A percentile compares a stretch with the other conserved stretches of the same genome.
phyloP scores from a whole-genome alignment of 768 basidiomycete genomes.

The Trametes coccinea region DNA sequence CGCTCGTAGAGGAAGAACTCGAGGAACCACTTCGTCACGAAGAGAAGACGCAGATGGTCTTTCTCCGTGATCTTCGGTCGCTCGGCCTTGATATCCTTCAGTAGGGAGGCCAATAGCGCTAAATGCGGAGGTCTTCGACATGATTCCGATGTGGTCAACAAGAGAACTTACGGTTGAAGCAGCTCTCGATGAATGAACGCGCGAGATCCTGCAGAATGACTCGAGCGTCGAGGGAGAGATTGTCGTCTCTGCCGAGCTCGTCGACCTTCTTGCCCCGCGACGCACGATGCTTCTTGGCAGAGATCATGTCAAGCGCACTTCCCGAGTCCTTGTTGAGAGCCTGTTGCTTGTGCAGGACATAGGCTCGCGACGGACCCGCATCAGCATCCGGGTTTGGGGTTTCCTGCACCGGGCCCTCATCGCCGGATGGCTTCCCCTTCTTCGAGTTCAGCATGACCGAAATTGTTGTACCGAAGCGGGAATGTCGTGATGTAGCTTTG shows the following conservation, averaged over 20 bases:
- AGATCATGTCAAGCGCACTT: conserved; percentile 64
- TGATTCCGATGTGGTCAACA: background rate
- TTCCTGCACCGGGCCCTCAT: conserved; percentile 23
- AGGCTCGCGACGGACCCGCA: conserved; percentile 44
- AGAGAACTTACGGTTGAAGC: conserved; percentile 79
- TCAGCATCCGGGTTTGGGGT: conserved; percentile 23
- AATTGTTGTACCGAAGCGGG: conserved; percentile 95
- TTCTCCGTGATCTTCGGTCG: conserved; percentile 92
- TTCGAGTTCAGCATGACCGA: conserved; percentile 69
- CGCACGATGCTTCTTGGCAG: conserved; percentile 46
- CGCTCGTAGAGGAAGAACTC: conserved; percentile 76
- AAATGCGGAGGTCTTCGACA: background rate
- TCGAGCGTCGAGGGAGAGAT: conserved; percentile 64
- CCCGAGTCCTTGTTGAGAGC: conserved; percentile 72
- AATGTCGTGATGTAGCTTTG: conserved; percentile 76
- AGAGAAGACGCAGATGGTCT: conserved; percentile 87
- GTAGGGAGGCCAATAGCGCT: conserved; percentile 85
- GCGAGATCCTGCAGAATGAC: conserved; percentile 68
- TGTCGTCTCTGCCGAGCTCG: conserved; percentile 68
- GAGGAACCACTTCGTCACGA: conserved; percentile 87
- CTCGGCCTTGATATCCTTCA: conserved; percentile 94
- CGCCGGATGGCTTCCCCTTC: conserved; percentile 34
- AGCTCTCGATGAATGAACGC: conserved; percentile 71
- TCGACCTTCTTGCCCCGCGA: conserved; percentile 63
- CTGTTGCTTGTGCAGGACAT: conserved; percentile 84